Evolutionary conservation across 176 grass and related monocot genomes (phyloP), one percentile per base, ranked within the genome.

Genomic region (Luzula sylvatica): DNA sequence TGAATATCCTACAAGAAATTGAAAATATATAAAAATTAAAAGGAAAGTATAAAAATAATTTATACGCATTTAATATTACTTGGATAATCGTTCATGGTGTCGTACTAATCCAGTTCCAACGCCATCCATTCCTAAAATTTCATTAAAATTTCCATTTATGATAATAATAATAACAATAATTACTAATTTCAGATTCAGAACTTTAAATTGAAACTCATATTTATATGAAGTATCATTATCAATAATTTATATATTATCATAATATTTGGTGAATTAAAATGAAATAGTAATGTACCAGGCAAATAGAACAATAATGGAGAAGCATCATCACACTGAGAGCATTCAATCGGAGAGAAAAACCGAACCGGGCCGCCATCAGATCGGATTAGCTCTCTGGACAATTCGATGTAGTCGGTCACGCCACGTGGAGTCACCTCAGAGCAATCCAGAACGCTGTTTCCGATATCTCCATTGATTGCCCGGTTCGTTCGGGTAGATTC

Each of bases 231-330:
- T 20, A 58, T 41, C 32, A 27, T 21, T 15, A 56, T 32, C 25
- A 58, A 58, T 38, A 41, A 35, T 35, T 25, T 5, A n/a, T n/a
- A 53, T 53, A 22, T 16, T 55, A 55, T 55, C 8, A 55, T 27
- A 32, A 27, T 15, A 55, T 8, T 7, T 16, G 1, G 8, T 30
- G 15, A 4, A 56, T 20, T 46, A 7, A 17, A 9, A 21, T 2
- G 50, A 38, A 6, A 6, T 14, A 42, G 15, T 69, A 11, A 6
- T 38, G 1, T 64, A 95, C 90, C 90, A 17, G 90, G 90, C 58
- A 95, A 66, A 77, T 78, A 95, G 45, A 95, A 77, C 67, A 95
- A 24, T 58, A 82, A 70, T 3, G 89, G 83, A 15, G 89, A 78
- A 55, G 47, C 80, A 26, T 63, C 39, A n/a, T 47, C 17, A 11